phyloP scores from a whole-genome alignment of 139 green algal species.

The Coelastrella sp. region DNA sequence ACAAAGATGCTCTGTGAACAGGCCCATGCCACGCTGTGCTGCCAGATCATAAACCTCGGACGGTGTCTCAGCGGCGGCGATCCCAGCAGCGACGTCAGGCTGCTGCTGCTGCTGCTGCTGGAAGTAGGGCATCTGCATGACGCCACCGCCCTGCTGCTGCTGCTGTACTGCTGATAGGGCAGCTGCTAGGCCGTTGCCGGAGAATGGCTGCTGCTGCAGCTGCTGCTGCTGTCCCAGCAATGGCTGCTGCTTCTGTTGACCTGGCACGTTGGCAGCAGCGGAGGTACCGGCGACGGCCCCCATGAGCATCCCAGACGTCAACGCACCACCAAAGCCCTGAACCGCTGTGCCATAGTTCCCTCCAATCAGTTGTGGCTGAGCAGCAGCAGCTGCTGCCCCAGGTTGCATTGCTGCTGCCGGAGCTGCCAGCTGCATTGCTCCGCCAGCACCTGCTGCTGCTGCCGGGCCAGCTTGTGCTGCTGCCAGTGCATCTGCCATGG shows the following conservation, averaged over 20 bases:
- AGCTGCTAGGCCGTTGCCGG: not conserved
- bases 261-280: not conserved
- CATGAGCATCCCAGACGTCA: not conserved
- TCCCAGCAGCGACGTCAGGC: not conserved
- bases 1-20: conserved; percentile 32
- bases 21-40: conserved; percentile 31
- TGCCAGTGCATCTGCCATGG: not conserved
- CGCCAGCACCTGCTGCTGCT: conserved; percentile 21
- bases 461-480: conserved; percentile 13
- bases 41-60: conserved; percentile 1
- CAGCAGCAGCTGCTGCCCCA: not conserved
- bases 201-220: conserved; percentile 24
- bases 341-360: not conserved
- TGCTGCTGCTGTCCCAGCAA: not conserved
- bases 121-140: not conserved
- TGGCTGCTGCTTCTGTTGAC: not conserved
- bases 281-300: not conserved
- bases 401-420: not conserved
- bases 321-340: not conserved
- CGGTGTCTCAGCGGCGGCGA: conserved; percentile 35
- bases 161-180: conserved; percentile 27
- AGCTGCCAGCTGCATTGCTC: conserved; percentile 15
- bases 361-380: not conserved
- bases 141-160: conserved; percentile 7
- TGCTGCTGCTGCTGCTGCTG: conserved; percentile 38